A percentile compares a stretch with the other conserved stretches of the same genome.
phyloP scores from a whole-genome alignment of 768 basidiomycete species.

The Termitomyces titanicus region DNA sequence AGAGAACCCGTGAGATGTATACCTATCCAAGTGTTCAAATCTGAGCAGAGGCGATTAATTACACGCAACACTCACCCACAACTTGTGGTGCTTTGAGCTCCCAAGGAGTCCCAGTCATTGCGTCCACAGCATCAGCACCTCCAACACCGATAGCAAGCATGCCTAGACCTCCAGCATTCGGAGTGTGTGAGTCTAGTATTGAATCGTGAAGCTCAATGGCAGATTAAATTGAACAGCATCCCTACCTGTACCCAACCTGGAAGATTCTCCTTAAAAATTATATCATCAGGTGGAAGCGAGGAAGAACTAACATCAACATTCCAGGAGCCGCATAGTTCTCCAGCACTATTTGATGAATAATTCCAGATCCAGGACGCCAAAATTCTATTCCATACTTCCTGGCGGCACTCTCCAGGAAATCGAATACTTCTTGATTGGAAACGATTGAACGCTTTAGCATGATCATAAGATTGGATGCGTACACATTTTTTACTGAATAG shows the following conservation, averaged over 20 bases:
- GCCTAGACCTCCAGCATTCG: slow-evolving; percentile 96
- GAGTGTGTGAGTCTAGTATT: slow-evolving; percentile 85
- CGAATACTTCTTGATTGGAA: slow-evolving; percentile 94
- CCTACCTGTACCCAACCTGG: slow-evolving; percentile 79
- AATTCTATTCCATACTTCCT: slow-evolving; percentile 95
- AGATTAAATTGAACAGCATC: neutral
- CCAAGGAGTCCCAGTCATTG: slow-evolving; percentile 98
- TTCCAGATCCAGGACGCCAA: slow-evolving; percentile 95
- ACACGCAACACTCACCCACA: slow-evolving; percentile 47
- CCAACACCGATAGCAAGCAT: slow-evolving; percentile 98
- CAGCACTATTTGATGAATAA: slow-evolving; percentile 97
- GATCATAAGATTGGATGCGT: neutral
- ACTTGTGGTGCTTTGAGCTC: slow-evolving; percentile 90
- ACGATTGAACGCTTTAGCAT: slow-evolving; percentile 67
- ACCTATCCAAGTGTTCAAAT: slow-evolving; percentile 42
- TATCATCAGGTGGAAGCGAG: neutral
- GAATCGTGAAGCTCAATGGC: slow-evolving; percentile 1
- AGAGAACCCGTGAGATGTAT: slow-evolving; percentile 86
- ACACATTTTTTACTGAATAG: neutral
- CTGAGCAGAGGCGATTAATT: neutral
- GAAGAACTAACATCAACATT: slow-evolving; percentile 70
- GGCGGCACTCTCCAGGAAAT: slow-evolving; percentile 92
- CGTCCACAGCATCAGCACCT: slow-evolving; percentile 97
- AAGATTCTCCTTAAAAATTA: slow-evolving; percentile 7
- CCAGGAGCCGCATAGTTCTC: slow-evolving; percentile 98